Base-by-base conservation (phyloP, 306 rosid species). In the Rosa multiflora region DNA sequence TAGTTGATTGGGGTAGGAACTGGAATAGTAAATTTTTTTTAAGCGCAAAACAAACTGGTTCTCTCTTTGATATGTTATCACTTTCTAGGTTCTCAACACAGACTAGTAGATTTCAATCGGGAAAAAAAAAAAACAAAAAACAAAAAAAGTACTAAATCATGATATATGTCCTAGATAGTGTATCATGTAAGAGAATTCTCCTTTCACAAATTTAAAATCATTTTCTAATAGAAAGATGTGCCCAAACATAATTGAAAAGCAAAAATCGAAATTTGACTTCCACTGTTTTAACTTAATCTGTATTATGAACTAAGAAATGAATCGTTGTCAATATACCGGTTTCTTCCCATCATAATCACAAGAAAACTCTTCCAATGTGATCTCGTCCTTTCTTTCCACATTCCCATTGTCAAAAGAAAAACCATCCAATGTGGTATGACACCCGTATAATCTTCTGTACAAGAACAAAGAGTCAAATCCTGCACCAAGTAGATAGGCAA, bases 391-490 rank as follows among this genome's bases (percentile, higher is more conserved):
- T 83, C 99, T 92, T 83, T 90, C 93, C 79, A 95, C 92, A 66
- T 88, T 92, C 69, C 98, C 98, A 43, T 74, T 76, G 44, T 91
- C 98, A 72, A 88, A 81, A 80, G 83, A 77, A 86, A 91, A 95
- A 26, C 89, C 77, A 78, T 82, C 88, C 92, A 95, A 89, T 81
- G 91, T 82, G 76, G 96, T 89, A 78, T 88, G 88, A 80, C 96
- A 82, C 82, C 97, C 83, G 77, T 95, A 95, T 78, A 93, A 87
- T 79, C 99, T 91, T 87, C 97, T 83, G 83, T 91, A 93, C 83
- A 95, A 76, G 84, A 85, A 91, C 80, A 91, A 76, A 29, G 99
- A 95, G 80, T 81, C 82, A 91, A 93, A 93, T 82, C 98, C 99
- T 95, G 92, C 82, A 84, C 55, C n/a, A 78, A 72, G 66, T 75